A percentile compares a stretch with the other conserved stretches of the same genome.
Conservation (phyloP, 78 protist genomes). For the Dictyostelium purpureum region DNA sequence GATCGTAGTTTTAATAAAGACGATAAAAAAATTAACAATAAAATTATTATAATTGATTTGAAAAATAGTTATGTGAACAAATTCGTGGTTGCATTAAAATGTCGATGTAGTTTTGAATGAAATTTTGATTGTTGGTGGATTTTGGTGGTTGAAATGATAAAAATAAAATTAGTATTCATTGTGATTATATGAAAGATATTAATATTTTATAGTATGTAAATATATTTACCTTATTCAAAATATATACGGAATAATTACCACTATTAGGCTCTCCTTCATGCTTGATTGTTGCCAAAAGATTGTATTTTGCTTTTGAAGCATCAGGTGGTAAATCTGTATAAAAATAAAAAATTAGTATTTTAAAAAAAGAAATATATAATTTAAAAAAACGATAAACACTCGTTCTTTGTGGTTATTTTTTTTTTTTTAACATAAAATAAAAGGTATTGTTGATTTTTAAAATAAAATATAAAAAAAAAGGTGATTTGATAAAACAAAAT, state of each 20-base stretch:
- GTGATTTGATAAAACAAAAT: neutral
- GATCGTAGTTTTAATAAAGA: too few relatives aligned
- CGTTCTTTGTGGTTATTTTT: too few relatives aligned
- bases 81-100: too few relatives aligned
- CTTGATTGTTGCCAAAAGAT: slow-evolving; percentile 46
- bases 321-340: slow-evolving; percentile 13
- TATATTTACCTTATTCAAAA: slow-evolving; percentile 47
- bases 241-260: slow-evolving; percentile 53
- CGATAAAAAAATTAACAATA: too few relatives aligned
- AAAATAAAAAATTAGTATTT: neutral
- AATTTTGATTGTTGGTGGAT: too few relatives aligned
- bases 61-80: too few relatives aligned
- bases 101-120: too few relatives aligned
- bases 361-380: too few relatives aligned
- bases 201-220: neutral
- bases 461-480: neutral
- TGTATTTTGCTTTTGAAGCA: slow-evolving; percentile 27
- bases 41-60: too few relatives aligned
- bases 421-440: neutral
- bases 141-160: too few relatives aligned
- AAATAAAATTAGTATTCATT: too few relatives aligned
- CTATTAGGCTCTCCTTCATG: slow-evolving; percentile 83
- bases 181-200: neutral
- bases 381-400: too few relatives aligned
- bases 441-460: neutral